These are phyloP conservation scores for Coniochaeta ligniaria DNA, from an alignment of 2,329 filamentous ascomycete genomes.

Conservation along the genomic window DNA sequence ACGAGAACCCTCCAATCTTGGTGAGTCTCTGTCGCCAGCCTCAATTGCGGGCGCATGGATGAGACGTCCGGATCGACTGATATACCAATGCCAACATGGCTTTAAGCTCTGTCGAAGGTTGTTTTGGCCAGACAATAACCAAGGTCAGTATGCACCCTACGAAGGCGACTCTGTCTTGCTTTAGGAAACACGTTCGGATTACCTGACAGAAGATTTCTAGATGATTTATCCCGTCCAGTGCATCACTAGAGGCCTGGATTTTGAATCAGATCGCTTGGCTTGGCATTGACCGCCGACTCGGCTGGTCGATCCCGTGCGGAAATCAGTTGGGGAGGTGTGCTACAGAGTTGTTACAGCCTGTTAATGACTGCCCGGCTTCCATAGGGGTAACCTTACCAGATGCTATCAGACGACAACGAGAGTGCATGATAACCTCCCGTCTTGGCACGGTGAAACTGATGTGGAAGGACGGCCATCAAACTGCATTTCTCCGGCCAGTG, in stretches of 20 bases:
- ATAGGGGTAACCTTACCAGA: not conserved
- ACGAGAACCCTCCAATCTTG: no score
- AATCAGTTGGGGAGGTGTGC: not conserved
- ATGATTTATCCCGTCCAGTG: not conserved
- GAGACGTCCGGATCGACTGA: no score
- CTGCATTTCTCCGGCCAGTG: not conserved
- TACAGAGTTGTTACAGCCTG: not conserved
- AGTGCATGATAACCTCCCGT: not conserved
- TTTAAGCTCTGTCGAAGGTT: no score
- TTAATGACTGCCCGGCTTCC: not conserved
- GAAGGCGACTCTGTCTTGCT: no score
- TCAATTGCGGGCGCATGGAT: no score
- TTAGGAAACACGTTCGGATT: no score
- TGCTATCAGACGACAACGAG: not conserved
- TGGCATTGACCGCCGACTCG: constrained; percentile 3
- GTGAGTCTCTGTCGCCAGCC: no score
- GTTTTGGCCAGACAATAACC: no score
- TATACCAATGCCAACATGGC: no score
- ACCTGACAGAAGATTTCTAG: not conserved
- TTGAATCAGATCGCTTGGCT: constrained; percentile 1
- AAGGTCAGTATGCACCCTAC: no score
- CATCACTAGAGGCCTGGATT: not conserved
- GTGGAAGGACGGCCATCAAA: not conserved
- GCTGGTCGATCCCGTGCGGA: constrained; percentile 2
- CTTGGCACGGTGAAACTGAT: constrained; percentile 7